Percentiles rank a stretch among this genome's conserved stretches.
These are phyloP conservation scores for Kockiozyma suomiensis DNA, from an alignment of 805 yeast genomes.

Conservation along the genomic window DNA sequence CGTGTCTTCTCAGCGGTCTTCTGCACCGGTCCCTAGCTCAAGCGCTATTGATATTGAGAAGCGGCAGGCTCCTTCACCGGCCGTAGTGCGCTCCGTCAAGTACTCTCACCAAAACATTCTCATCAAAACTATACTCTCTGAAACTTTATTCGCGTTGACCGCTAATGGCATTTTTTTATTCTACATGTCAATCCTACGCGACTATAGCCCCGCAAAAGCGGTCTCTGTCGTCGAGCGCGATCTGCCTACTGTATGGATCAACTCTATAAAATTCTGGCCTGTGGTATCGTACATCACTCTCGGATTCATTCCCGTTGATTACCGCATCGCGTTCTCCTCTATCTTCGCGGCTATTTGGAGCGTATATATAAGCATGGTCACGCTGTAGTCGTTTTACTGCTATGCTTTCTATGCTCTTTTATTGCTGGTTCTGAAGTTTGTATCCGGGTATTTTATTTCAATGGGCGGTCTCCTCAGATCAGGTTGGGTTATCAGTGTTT, in stretches of 20 bases:
- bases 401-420: not conserved
- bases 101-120: conserved; percentile 15
- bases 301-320: conserved; percentile 14
- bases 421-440: not conserved
- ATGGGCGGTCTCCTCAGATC: too few relatives aligned
- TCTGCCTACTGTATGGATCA: conserved; percentile 5
- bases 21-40: not conserved
- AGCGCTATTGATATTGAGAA: conserved; percentile 7
- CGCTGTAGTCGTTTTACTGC: not conserved
- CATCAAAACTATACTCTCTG: conserved; percentile 11
- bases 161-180: conserved; percentile 8
- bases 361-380: conserved; percentile 12
- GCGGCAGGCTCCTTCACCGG: not conserved
- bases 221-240: conserved; percentile 1
- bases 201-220: not conserved
- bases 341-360: conserved; percentile 9
- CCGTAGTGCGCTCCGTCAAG: not conserved
- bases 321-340: conserved; percentile 17
- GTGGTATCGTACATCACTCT: conserved; percentile 14
- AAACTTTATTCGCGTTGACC: conserved; percentile 10
- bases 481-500: too few relatives aligned
- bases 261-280: conserved; percentile 21
- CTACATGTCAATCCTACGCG: conserved; percentile 17
- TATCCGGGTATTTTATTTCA: too few relatives aligned
- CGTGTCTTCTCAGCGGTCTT: not conserved